A percentile compares a stretch with the other conserved stretches of the same genome.
Evolutionary conservation across 2,329 filamentous ascomycete species (phyloP).

Genomic region (Fusarium keratoplasticum): DNA sequence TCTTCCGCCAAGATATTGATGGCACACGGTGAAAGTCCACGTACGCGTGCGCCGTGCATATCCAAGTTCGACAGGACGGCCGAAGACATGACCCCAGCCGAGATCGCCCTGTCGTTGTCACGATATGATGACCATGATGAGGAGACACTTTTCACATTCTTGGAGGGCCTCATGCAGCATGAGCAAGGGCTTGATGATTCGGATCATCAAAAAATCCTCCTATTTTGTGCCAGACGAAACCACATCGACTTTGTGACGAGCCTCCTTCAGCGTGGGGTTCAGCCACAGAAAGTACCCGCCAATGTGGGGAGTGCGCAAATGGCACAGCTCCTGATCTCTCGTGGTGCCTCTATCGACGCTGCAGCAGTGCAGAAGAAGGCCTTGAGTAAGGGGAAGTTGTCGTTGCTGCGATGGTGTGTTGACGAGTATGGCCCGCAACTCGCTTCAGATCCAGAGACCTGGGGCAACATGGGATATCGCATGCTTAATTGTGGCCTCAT

Average conservation of each 20-base stretch:
- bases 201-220: not conserved
- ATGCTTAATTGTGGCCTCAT: not conserved
- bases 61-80: accelerated
- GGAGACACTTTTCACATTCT: not conserved
- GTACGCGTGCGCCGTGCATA: not conserved
- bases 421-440: not conserved
- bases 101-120: not conserved
- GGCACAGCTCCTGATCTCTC: not conserved
- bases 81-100: not conserved
- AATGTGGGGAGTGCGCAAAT: not conserved
- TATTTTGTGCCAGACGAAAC: not conserved
- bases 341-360: not conserved
- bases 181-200: not conserved
- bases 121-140: not conserved
- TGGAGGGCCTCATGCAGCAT: not conserved
- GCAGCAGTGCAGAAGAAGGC: not conserved
- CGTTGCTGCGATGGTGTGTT: constrained; percentile 15
- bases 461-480: not conserved
- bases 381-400: not conserved
- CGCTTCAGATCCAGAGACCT: not conserved
- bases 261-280: not conserved
- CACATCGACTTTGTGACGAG: not conserved
- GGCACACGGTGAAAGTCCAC: not conserved
- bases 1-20: not conserved
- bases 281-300: not conserved